A percentile compares a stretch with the other conserved stretches of the same genome.
Evolutionary conservation across 306 rosid species (phyloP).

Genomic region (Casuarina cunninghamiana): DNA sequence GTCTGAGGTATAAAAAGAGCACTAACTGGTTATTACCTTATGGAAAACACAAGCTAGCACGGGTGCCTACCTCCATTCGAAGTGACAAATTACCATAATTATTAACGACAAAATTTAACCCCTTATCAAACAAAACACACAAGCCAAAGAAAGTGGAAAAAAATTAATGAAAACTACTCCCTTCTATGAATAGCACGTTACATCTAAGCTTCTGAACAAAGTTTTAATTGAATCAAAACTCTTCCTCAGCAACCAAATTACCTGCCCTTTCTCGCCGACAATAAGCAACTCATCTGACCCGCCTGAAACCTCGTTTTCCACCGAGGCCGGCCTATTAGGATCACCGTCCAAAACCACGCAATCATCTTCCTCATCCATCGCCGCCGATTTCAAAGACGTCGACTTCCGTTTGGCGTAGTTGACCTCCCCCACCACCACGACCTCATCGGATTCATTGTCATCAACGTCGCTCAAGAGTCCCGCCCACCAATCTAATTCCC

Average conservation of each 20-base stretch:
- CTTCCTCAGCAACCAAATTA: constrained; percentile 15
- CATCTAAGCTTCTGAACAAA: background rate
- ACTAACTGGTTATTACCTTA: too few species aligned
- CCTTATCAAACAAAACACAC: too few species aligned
- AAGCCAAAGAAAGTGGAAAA: too few species aligned
- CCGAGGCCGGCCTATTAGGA: constrained; percentile 48
- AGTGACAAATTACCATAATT: background rate
- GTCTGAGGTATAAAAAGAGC: too few species aligned
- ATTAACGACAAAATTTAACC: too few species aligned
- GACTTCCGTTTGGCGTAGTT: constrained; percentile 37
- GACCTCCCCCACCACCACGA: constrained; percentile 44
- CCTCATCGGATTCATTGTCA: constrained; percentile 54
- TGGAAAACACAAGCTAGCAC: background rate
- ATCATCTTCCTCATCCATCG: constrained; percentile 49
- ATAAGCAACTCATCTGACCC: constrained; percentile 67
- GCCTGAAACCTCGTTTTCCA: constrained; percentile 36
- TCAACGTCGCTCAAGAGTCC: constrained; percentile 39
- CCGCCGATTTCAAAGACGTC: constrained; percentile 35
- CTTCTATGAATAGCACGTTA: background rate
- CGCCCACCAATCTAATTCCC: constrained; percentile 45
- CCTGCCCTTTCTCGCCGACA: constrained; percentile 85
- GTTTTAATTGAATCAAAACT: background rate
- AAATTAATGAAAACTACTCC: too few species aligned
- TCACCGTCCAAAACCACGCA: constrained; percentile 74
- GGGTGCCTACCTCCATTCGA: background rate